Base-by-base conservation (phyloP, 106 monocot genomes). In the Hemerocallis citrina region DNA sequence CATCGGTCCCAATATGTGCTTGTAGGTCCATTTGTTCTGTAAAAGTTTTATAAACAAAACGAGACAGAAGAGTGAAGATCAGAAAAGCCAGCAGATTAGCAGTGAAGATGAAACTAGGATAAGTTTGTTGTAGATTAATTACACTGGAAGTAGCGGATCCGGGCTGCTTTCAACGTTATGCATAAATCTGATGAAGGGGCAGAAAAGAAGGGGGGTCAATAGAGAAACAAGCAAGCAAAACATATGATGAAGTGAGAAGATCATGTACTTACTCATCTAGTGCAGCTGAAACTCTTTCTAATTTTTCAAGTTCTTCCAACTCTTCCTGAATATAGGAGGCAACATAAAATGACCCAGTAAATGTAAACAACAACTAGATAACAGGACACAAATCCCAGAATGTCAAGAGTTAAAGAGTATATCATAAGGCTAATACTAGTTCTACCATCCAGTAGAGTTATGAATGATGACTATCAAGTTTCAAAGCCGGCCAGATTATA, bases 71-170 rank as follows among this genome's bases (percentile, higher is more conserved):
- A 1, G 8, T 55, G n/a, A 1, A 39, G 16, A 10, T 17, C 13
- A 52, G 6, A 55, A n/a, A n/a, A n/a, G n/a, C n/a, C n/a, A n/a
- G n/a, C n/a, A n/a, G n/a, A n/a, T n/a, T n/a, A n/a, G n/a, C n/a
- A n/a, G n/a, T 48, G 12, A 22, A 4, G 14, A 55, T 17, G 22
- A 29, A 15, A 54, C 23, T 1, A 29, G 54, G 13, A 54, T n/a
- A n/a, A n/a, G n/a, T n/a, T n/a, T n/a, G n/a, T n/a, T n/a, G n/a
- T n/a, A 3, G 11, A 23, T 22, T 6, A 9, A 51, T 77, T 83
- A 92, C 86, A 69, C 41, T 67, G 91, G 75, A 11, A 92, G 86
- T 35, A 86, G 68, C 49, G 86, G 91, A 21, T 92, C 91, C 31
- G 83, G 62, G 17, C 33, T 65, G 72, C 47, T 79, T 59, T 86